Base-by-base conservation (phyloP, 1,284 basidiomycete species). In the Malassezia dermatis region DNA sequence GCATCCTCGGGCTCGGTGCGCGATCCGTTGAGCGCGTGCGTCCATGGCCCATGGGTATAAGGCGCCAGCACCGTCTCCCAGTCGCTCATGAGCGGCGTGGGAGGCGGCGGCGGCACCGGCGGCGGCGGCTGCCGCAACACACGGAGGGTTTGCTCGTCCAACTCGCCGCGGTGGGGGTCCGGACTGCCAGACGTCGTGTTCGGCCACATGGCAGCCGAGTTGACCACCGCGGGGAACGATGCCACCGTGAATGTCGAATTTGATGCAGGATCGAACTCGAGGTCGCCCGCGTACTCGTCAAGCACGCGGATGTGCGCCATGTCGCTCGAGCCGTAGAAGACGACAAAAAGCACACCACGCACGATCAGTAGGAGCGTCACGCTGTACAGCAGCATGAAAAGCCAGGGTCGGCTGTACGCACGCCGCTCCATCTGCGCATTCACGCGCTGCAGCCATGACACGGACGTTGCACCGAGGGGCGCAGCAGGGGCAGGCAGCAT, bases 151-250 rank as follows among this genome's bases (percentile, higher is more conserved):
- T 53, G 50, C 0, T 53, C 51, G 1, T 64, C 60, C 8, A 67
- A 41, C 45, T 64, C 61, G 34, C 67, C 67, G 4, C 59, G 59
- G 48, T 69, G 67, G 3, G 67, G 67, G 24, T 69, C 54, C 12
- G 49, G 48, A 32, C 32, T n/a, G 15, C 13, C 62, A 46, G n/a
- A 51, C 48, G 57, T 66, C 65, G 35, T 17, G 15, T 28, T 26
- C 13, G 37, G 15, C 28, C 34, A 27, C 24, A 34, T 15, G 31
- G 31, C 15, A 19, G 19, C 13, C 12, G 44, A 5, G 15, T 42
- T 41, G 15, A 50, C 27, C n/a, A 19, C 30, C 7, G 53, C 26
- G 8, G 53, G 53, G 30, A 56, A 56, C 11, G 53, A 34, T 4
- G 21, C 42, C 4, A 10, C 2, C 10, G 40, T 43, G 2, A 55